Conservation (phyloP, 2,329 filamentous ascomycete species). For the Diaporthe eres region DNA sequence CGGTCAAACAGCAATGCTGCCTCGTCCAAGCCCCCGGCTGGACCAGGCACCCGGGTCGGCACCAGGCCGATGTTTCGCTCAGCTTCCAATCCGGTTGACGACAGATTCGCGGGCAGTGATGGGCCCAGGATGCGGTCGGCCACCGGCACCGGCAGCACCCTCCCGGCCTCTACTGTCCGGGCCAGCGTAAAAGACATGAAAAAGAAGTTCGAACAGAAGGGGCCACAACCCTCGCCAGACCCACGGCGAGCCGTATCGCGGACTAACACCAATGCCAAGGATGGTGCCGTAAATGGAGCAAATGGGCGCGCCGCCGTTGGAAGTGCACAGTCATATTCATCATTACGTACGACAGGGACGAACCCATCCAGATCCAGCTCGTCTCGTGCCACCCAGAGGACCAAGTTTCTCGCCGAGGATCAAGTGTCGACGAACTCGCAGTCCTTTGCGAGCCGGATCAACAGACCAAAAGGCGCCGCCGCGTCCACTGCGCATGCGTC, state of each 20-base stretch:
- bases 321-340: slow-evolving; percentile 57
- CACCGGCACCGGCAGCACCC: slow-evolving; percentile 54
- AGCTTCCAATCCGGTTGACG: slow-evolving; percentile 69
- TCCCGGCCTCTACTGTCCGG: slow-evolving; percentile 53
- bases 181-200: slow-evolving; percentile 86
- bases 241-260: slow-evolving; percentile 52
- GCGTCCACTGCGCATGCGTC: slow-evolving; percentile 55
- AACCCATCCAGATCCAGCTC: slow-evolving; percentile 49
- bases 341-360: slow-evolving; percentile 55
- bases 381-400: slow-evolving; percentile 58
- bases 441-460: slow-evolving; percentile 73
- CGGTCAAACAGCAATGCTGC: slow-evolving; percentile 66
- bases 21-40: slow-evolving; percentile 61
- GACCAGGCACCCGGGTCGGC: slow-evolving; percentile 56
- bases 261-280: slow-evolving; percentile 53
- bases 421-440: slow-evolving; percentile 67
- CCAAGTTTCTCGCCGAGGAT: slow-evolving; percentile 64
- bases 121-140: slow-evolving; percentile 51
- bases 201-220: slow-evolving; percentile 77
- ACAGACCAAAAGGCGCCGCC: slow-evolving; percentile 62
- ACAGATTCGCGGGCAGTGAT: slow-evolving; percentile 52
- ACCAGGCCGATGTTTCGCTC: slow-evolving; percentile 64
- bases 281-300: slow-evolving; percentile 48
- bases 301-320: slow-evolving; percentile 52
- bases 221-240: slow-evolving; percentile 48